Percentiles rank a stretch among this genome's conserved stretches.
Evolutionary conservation across 2,329 filamentous ascomycete genomes (phyloP).

Genomic region (Aspergillus nomiae): DNA sequence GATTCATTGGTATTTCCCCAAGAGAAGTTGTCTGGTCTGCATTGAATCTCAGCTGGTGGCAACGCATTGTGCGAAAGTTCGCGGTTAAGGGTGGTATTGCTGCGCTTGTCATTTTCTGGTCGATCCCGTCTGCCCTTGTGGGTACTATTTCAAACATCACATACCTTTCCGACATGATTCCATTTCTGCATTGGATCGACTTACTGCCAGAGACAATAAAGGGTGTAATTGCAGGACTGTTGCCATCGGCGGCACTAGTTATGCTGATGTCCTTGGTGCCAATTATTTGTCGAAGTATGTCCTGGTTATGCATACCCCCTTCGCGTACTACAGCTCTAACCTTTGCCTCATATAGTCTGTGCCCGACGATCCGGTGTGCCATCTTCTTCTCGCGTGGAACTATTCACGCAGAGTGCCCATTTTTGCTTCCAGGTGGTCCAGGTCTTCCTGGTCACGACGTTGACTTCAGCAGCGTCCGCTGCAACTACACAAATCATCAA

Average conservation of each 20-base stretch:
- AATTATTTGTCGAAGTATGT: slow-evolving; percentile 72
- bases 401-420: slow-evolving; percentile 88
- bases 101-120: slow-evolving; percentile 84
- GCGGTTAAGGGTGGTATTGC: slow-evolving; percentile 69
- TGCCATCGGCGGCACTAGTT: slow-evolving; percentile 77
- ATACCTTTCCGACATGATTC: slow-evolving; percentile 56
- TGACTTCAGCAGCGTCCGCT: slow-evolving; percentile 78
- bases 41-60: slow-evolving; percentile 79
- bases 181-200: slow-evolving; percentile 74
- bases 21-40: slow-evolving; percentile 87
- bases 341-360: slow-evolving; percentile 55
- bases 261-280: slow-evolving; percentile 86
- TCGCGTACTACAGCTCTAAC: background rate
- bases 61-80: slow-evolving; percentile 72
- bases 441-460: slow-evolving; percentile 83
- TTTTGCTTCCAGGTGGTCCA: slow-evolving; percentile 75
- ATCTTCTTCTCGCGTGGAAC: slow-evolving; percentile 75
- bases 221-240: slow-evolving; percentile 79
- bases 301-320: background rate
- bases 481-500: slow-evolving; percentile 66
- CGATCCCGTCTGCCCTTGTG: slow-evolving; percentile 73
- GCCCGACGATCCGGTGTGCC: slow-evolving; percentile 80
- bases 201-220: slow-evolving; percentile 69
- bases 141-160: slow-evolving; percentile 85
- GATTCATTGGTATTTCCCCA: slow-evolving; percentile 80